phyloP scores from a whole-genome alignment of 2,329 filamentous ascomycete genomes.

The Didymella arachidicola region DNA sequence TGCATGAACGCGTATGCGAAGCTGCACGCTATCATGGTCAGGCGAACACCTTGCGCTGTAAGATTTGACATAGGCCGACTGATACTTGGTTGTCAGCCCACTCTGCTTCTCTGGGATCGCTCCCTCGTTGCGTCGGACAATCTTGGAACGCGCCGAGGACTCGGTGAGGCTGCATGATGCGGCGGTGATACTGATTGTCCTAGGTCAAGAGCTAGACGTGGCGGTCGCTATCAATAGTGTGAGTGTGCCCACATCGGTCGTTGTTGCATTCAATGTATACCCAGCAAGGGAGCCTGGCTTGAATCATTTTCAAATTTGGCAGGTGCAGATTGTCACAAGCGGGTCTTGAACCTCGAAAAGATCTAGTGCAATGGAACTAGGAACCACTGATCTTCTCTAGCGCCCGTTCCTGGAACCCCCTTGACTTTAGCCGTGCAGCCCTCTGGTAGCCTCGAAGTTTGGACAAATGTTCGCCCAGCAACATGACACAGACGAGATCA shows the following conservation, averaged over 20 bases:
- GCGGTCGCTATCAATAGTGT: background rate
- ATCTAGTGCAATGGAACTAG: background rate
- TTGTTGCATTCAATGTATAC: slow-evolving; percentile 5
- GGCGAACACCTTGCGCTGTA: background rate
- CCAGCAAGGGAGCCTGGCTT: background rate
- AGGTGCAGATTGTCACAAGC: slow-evolving; percentile 2
- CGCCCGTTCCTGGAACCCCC: slow-evolving; percentile 11
- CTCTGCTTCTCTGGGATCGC: background rate
- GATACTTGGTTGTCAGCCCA: background rate
- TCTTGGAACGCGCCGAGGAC: background rate
- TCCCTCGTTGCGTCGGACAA: background rate
- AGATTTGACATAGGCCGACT: background rate
- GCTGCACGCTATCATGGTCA: background rate
- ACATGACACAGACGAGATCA: background rate
- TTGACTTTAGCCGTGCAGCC: slow-evolving; percentile 12
- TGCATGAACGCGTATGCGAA: background rate
- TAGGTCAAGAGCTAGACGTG: background rate
- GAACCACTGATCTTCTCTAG: slow-evolving; percentile 13
- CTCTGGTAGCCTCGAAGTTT: slow-evolving; percentile 10
- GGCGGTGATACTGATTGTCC: background rate
- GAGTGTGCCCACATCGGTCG: slow-evolving; percentile 1
- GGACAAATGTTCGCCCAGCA: slow-evolving; percentile 15
- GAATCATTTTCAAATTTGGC: slow-evolving; percentile 2
- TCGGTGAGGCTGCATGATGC: slow-evolving; percentile 1
- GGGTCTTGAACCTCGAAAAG: background rate